phyloP scores from a whole-genome alignment of 2,329 filamentous ascomycete genomes.

The Aureobasidium pullulans region DNA sequence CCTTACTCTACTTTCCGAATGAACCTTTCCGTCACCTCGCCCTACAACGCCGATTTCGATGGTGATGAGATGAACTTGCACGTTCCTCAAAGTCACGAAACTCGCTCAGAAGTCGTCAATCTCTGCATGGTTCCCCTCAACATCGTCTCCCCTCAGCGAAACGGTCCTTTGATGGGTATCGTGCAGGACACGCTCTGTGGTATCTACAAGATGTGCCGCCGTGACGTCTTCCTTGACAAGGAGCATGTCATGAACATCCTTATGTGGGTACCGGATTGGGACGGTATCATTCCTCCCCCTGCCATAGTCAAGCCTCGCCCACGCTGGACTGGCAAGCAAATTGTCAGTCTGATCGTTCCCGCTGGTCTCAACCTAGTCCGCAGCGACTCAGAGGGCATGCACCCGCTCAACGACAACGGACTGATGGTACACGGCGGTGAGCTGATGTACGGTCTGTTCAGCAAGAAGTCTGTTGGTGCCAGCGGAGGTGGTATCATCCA shows the following conservation, averaged over 20 bases:
- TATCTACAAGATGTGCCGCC: conserved; percentile 91
- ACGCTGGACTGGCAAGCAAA: conserved; percentile 96
- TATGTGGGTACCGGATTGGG: conserved; percentile 97
- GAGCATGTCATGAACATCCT: conserved; percentile 94
- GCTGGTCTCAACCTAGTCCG: conserved; percentile 72
- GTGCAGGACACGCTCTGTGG: conserved; percentile 96
- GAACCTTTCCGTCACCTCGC: conserved; percentile 93
- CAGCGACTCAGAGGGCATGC: conserved; percentile 44
- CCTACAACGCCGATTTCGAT: conserved; percentile 99
- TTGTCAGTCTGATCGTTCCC: conserved; percentile 88
- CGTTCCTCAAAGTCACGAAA: conserved; percentile 95
- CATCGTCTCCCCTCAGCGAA: conserved; percentile 95
- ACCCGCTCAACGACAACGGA: conserved; percentile 66
- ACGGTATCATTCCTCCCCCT: conserved; percentile 84
- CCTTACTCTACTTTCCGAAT: conserved; percentile 97
- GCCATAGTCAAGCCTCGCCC: conserved; percentile 90
- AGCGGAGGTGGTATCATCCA: conserved; percentile 86
- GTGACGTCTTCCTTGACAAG: conserved; percentile 84
- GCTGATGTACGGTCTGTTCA: conserved; percentile 81
- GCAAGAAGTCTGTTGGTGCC: conserved; percentile 91
- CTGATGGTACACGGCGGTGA: conserved; percentile 79
- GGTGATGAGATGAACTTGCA: conserved; percentile 99
- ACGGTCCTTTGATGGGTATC: conserved; percentile 97
- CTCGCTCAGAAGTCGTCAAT: conserved; percentile 86
- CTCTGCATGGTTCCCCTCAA: conserved; percentile 97